Evolutionary conservation across 2,329 filamentous ascomycete genomes (phyloP).

Genomic region (Calonectria multiphialidica): DNA sequence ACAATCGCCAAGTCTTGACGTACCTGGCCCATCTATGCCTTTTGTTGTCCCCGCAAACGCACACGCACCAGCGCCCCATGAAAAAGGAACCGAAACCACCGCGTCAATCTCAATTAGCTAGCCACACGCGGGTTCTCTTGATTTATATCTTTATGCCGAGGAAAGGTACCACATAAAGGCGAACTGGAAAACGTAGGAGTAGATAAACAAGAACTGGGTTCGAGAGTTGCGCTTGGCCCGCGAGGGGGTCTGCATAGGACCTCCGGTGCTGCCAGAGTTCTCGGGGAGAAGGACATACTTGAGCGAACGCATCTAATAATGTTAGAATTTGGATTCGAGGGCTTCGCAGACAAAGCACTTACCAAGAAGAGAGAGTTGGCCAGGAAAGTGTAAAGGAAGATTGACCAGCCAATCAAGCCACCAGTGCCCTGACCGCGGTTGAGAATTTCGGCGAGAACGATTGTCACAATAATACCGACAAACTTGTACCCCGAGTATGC

Average conservation of each 20-base stretch:
- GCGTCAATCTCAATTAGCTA: neutral
- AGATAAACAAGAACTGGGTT: constrained; percentile 93
- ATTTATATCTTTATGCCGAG: constrained; percentile 49
- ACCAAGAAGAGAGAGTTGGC: constrained; percentile 97
- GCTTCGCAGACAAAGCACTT: constrained; percentile 48
- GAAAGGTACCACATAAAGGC: constrained; percentile 89
- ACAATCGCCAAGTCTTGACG: constrained; percentile 9
- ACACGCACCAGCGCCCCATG: constrained; percentile 23
- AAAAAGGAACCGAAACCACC: constrained; percentile 12
- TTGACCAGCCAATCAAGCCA: constrained; percentile 87
- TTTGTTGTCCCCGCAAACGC: constrained; percentile 9
- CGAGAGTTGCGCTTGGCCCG: constrained; percentile 87
- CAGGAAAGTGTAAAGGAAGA: constrained; percentile 92
- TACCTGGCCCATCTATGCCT: constrained; percentile 23
- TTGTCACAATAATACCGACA: constrained; percentile 92
- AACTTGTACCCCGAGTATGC: constrained; percentile 99
- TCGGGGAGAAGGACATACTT: constrained; percentile 97
- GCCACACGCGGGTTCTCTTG: neutral
- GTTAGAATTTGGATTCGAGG: constrained; percentile 17
- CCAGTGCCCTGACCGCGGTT: constrained; percentile 86
- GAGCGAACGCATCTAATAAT: constrained; percentile 83
- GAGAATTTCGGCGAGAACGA: constrained; percentile 81
- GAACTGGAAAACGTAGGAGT: constrained; percentile 94
- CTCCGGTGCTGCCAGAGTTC: constrained; percentile 73
- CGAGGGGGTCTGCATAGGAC: constrained; percentile 78